Percentiles rank a stretch among this genome's conserved stretches.
Evolutionary conservation across 345 rosid species (phyloP).

Genomic region (Ceriops tagal): DNA sequence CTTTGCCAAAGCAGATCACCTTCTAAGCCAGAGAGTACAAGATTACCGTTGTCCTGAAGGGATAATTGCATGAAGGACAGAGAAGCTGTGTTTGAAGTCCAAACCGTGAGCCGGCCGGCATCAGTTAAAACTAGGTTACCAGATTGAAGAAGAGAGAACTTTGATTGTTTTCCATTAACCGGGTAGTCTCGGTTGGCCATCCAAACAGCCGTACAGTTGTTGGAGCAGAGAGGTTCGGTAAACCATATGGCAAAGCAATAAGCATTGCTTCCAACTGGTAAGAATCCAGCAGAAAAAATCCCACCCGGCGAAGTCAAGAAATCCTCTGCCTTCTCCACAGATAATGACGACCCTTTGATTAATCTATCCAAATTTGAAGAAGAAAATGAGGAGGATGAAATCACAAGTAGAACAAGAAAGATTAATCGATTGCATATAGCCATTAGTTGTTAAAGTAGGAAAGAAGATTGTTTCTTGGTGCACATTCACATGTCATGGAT

Average conservation of each 20-base stretch:
- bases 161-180: constrained; percentile 10
- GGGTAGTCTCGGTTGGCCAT: constrained; percentile 18
- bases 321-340: constrained; percentile 13
- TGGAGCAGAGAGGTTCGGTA: constrained; percentile 1
- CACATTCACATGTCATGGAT: no score
- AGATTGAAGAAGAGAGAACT: not conserved
- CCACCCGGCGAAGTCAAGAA: constrained; percentile 14
- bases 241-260: constrained; percentile 27
- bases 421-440: not conserved
- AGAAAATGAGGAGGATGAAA: not conserved
- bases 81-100: constrained; percentile 14
- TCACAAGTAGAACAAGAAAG: not conserved
- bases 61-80: not conserved
- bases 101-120: constrained; percentile 7
- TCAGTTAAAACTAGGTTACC: constrained; percentile 15
- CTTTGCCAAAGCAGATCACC: constrained; percentile 12
- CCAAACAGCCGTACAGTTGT: constrained; percentile 16
- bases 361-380: not conserved
- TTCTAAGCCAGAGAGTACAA: constrained; percentile 1
- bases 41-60: constrained; percentile 21
- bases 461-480: no score
- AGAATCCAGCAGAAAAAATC: constrained; percentile 23
- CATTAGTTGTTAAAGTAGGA: not conserved
- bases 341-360: not conserved
- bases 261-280: constrained; percentile 21